Base-by-base conservation (phyloP, 129 eudicot species). In the Centrapalus pauciflorus region DNA sequence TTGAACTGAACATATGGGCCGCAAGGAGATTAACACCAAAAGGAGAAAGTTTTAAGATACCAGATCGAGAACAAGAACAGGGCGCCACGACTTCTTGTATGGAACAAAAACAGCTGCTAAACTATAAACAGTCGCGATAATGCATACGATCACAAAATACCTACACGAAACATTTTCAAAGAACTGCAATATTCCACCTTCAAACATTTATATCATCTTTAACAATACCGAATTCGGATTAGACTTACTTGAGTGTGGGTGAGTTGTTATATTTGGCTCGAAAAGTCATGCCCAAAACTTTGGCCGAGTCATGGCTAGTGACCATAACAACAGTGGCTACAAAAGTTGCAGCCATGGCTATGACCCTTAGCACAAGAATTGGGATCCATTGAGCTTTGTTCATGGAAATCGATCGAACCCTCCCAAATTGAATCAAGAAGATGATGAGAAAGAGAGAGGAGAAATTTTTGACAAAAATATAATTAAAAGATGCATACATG, bases 181-280 rank as follows among this genome's bases (percentile, higher is more conserved):
- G 7, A 7, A 43, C 14, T 24, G 4, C 14, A 16, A 19, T 34
- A 60, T 8, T 26, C 32, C 13, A 24, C 13, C 9, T 37, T 50
- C 10, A 12, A 50, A 24, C 49, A 33, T 20, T 20, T 20, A 50
- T 48, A 7, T 49, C n/a, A 33, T 51, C 2, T 34, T 34, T 34
- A n/a, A 7, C 28, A 2, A 4, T 21, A 4, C 5, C 20, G 29
- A 1, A 17, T 17, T 57, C 8, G 19, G 13, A 37, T 6, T 11
- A 2, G 68, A 84, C 80, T 62, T 83, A 88, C 98, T 74, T 84
- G 81, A 93, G 83, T 13, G 96, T 79, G 1, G 98, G 95, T 7
- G 95, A 75, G 82, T 93, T 76, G 50, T 81, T 61, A 54, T 61
- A 93, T 71, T 84, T 88, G 66, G 98, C 98, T 71, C 80, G 81